Conservation (phyloP, 768 basidiomycete genomes). For the Rhodotorula graminis region DNA sequence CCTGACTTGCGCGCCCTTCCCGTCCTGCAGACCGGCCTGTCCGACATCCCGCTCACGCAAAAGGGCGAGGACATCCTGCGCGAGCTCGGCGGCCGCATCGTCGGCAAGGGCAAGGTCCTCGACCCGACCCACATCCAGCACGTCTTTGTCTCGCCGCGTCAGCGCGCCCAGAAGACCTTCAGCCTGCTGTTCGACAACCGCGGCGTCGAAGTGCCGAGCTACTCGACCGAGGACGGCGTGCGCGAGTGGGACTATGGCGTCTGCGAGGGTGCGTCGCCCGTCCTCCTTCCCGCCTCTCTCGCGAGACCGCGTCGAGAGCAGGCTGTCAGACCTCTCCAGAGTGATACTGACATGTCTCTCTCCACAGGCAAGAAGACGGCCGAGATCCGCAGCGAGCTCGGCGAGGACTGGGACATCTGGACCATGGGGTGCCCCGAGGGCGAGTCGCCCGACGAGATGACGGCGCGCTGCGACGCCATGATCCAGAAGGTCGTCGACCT, state of each 20-base stretch:
- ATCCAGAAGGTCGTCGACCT: conserved; percentile 59
- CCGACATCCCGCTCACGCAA: conserved; percentile 79
- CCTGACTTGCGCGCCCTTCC: background rate
- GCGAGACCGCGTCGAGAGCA: too few relatives aligned
- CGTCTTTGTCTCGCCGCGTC: conserved; percentile 78
- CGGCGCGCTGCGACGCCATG: conserved; percentile 67
- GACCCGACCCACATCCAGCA: conserved; percentile 72
- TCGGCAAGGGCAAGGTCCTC: conserved; percentile 69
- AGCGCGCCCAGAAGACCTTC: conserved; percentile 78
- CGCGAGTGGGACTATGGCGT: conserved; percentile 83
- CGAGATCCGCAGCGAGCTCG: conserved; percentile 37
- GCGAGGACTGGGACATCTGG: conserved; percentile 59
- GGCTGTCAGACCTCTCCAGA: too few relatives aligned
- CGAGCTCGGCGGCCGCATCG: conserved; percentile 60
- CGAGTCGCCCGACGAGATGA: conserved; percentile 76
- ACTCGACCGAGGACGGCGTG: conserved; percentile 59
- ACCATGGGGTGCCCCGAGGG: conserved; percentile 65
- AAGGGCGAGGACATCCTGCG: conserved; percentile 68
- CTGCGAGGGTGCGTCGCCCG: conserved; percentile 11
- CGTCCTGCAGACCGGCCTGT: conserved; percentile 65
- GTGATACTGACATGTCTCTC: too few relatives aligned
- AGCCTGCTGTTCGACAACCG: conserved; percentile 65
- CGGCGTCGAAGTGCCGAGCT: conserved; percentile 51
- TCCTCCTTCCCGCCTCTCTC: too few relatives aligned
- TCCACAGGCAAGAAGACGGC: conserved; percentile 40